Base-by-base conservation (phyloP, 2,329 filamentous ascomycete species). In the Plectosphaerella cucumerina region DNA sequence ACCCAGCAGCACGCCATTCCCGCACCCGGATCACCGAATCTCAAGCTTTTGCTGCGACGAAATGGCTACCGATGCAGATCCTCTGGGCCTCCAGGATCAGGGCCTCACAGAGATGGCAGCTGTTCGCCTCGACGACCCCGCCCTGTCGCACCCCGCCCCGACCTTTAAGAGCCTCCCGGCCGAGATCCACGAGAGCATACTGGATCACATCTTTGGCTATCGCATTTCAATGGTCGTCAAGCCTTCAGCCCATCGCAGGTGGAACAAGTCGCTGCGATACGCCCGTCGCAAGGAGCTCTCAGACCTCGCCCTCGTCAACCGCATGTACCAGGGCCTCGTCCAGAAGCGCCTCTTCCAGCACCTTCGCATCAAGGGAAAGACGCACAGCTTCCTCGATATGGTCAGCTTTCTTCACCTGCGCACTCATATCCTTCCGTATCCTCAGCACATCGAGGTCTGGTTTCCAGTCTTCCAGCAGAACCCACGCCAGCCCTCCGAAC, bases 401-500 rank as follows among this genome's bases (percentile, higher is more conserved):
- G 72, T 79, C 55, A 56, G 70, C 33, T 89, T 86, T 72, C 87
- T 90, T 57, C 65, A 70, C 15, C 57, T 67, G 10, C 76, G 84
- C 53, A 71, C 76, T 23, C 80, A 87, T 59, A 76, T 90, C 6
- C 76, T 80, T 18, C 59, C 68, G 9, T 82, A 89, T 58, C 82
- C 90, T 53, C 84, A 83, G 57, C 87, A 90, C 60, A 78, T 90
- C 53, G 87, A 90, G 66, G 76, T 90, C 41, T 90, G 87, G 86
- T 87, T 90, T 55, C 87, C 87, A 3, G 86, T 90, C 39, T 90
- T 87, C 59, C 39, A 42, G 39, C 39, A 17, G 12, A 18, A n/a
- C 17, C 12, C 39, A 8, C 18, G 18, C 39, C 39, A 20, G 39
- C 18, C 11, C 12, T 6, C n/a, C n/a, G 15, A 17, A 12, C n/a